Evolutionary conservation across 169 alveolate genomes (phyloP).

Genomic region (Cryptosporidium andersoni): DNA sequence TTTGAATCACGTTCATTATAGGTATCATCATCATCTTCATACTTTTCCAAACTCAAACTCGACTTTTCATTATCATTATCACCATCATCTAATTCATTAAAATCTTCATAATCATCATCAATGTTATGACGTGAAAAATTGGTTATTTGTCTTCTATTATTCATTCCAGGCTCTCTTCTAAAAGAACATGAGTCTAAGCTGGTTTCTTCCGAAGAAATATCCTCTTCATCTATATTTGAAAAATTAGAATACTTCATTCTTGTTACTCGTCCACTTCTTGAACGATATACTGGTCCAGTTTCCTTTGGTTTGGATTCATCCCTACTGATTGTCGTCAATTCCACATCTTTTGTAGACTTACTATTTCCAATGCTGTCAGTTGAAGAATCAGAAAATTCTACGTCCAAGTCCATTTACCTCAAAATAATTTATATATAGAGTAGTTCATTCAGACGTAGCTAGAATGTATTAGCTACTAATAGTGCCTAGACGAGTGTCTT

Average conservation of each 20-base stretch:
- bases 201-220: slow-evolving; percentile 24
- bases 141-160: background rate
- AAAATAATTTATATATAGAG: background rate
- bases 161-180: background rate
- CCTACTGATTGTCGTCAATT: background rate
- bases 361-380: slow-evolving; percentile 21
- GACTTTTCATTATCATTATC: slow-evolving; percentile 22
- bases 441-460: background rate
- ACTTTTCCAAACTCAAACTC: background rate
- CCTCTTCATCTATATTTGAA: slow-evolving; percentile 41
- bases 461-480: background rate
- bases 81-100: slow-evolving; percentile 15
- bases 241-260: slow-evolving; percentile 51
- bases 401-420: slow-evolving; percentile 51
- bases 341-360: background rate
- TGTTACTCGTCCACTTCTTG: slow-evolving; percentile 62
- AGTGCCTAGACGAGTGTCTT: slow-evolving; percentile 36
- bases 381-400: slow-evolving; percentile 70
- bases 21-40: slow-evolving; percentile 20
- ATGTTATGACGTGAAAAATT: background rate
- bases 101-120: slow-evolving; percentile 33
- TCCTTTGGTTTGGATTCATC: background rate
- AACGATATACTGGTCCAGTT: slow-evolving; percentile 2
- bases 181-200: background rate
- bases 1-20: slow-evolving; percentile 8